Base-by-base conservation (phyloP, 2,329 filamentous ascomycete genomes). In the Cadophora sp. region DNA sequence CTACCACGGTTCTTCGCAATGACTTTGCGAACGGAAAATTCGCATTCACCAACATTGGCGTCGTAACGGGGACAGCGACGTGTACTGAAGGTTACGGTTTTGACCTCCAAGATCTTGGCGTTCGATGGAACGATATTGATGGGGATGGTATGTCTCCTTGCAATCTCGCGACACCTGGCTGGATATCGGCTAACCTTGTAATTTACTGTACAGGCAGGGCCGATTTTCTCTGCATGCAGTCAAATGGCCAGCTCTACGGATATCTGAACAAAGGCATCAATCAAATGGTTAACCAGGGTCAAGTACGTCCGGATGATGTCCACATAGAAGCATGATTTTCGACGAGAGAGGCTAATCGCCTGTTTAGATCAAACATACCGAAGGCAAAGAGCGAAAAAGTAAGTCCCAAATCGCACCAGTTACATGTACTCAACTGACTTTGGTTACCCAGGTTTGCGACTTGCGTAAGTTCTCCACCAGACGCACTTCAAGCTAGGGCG, bases 1-100 rank as follows among this genome's bases (percentile, higher is more conserved):
- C 59, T 33, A 66, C 64, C 6, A 66, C 41, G 22, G 33, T 66
- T 6, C 51, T 62, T 16, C 36, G 47, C 16, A 66, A 66, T 24
- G 51, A 66, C 43, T 66, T 58, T 39, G 59, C 59, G 2, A 66
- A 66, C 33, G 59, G 59, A 18, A 51, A 58, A 45, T 66, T 66
- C 47, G 18, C 59, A 1, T 66, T 62, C n/a, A 58, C 48, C 11
- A 51, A 66, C 36, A 18, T 62, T 20, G 64, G 64, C 3, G 51
- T 58, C 11, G 64, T 66, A 3, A 66, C 45, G 1, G 48, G 33
- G 1, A 18, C 50, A 6, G 64, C 64, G 18, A 50, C 30, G 11
- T 66, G 64, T 30, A 59, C 24, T 0, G 64, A 56, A 45, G 64
- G 64, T 6, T 66, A 66, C 47, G 64, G 64, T 2, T 62, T 63